Base-by-base conservation (phyloP, 2,329 filamentous ascomycete genomes). In the Onygenales sp. region DNA sequence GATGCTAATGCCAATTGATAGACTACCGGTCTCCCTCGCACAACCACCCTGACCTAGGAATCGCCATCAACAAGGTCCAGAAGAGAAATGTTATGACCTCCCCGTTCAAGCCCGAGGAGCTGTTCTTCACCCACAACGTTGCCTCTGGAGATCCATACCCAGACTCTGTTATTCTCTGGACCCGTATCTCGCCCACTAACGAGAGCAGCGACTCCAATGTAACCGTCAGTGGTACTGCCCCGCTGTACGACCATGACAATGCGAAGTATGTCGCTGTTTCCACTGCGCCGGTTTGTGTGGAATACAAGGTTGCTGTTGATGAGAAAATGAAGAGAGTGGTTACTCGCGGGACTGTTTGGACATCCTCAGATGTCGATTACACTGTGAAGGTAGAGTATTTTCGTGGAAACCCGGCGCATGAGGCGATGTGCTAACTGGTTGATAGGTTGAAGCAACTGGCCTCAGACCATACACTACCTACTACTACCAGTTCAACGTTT, bases 331-430 rank as follows among this genome's bases (percentile, higher is more conserved):
- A 67, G 10, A 62, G 70, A 2, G 69, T 79, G 7, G 79, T 81
- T 2, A 73, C 77, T 49, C 71, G 71, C 0, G 85, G 85, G 3
- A 77, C 70, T 39, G 83, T 77, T 1, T 87, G 83, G 62, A 89
- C 86, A 0, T 86, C 78, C 34, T 85, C 80, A 1, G 86, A 89
- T 63, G 80, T 89, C 46, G 86, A 89, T 63, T 89, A 84, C 63
- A 89, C 85, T 0, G 72, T 88, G 55, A 88, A 88, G 74, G 81
- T 82, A 63, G 4, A 27, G 21, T 27, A 27, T 27, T 27, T 27
- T 27, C 21, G 21, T 27, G 3, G 21, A 27, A 27, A 27, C 21
- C 21, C 21, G 4, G 21, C 21, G 21, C 21, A 5, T 27, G 21
- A 27, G 21, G 21, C 21, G 21, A 27, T 27, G 21, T 27, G 21